A percentile compares a stretch with the other conserved stretches of the same genome.
phyloP scores from a whole-genome alignment of 2,329 filamentous ascomycete species.

The Penicillium hordei region DNA sequence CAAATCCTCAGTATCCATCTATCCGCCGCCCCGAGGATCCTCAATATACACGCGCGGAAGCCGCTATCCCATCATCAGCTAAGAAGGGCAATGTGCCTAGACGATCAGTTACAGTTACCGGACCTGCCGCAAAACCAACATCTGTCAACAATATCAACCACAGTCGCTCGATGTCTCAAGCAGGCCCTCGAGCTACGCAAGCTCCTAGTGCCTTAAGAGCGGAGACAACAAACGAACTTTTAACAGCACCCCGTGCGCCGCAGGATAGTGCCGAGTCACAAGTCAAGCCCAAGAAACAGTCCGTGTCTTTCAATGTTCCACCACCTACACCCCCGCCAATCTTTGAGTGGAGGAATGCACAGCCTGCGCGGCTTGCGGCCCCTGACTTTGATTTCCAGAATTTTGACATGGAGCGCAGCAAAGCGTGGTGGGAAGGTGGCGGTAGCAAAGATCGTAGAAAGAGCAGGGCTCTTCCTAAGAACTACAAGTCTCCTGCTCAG shows the following conservation, averaged over 20 bases:
- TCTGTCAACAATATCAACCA: conserved; percentile 3
- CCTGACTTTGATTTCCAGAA: conserved; percentile 61
- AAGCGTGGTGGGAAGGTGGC: conserved; percentile 75
- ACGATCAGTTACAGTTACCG: conserved; percentile 30
- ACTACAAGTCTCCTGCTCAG: conserved; percentile 35
- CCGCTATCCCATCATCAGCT: conserved; percentile 10
- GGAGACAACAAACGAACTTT: conserved; percentile 16
- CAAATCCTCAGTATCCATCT: conserved; percentile 23
- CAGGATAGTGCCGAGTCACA: conserved; percentile 25
- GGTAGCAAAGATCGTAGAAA: conserved; percentile 49
- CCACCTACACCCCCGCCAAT: conserved; percentile 48
- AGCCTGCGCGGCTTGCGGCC: conserved; percentile 60
- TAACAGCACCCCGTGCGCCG: conserved; percentile 17
- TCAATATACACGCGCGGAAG: conserved; percentile 22
- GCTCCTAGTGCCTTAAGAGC: conserved; percentile 1
- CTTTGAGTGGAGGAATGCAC: conserved; percentile 68
- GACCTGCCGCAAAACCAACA: conserved; percentile 13
- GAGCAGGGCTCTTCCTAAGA: conserved; percentile 45
- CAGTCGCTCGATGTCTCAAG: conserved; percentile 20
- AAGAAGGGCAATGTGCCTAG: conserved; percentile 25
- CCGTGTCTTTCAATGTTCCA: conserved; percentile 49
- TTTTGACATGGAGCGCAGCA: conserved; percentile 50
- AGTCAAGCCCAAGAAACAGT: conserved; percentile 39
- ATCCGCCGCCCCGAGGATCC: conserved; percentile 20
- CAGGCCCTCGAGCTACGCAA: conserved; percentile 5